phyloP scores from a whole-genome alignment of 1,284 basidiomycete genomes.

The Peniophora sp. region DNA sequence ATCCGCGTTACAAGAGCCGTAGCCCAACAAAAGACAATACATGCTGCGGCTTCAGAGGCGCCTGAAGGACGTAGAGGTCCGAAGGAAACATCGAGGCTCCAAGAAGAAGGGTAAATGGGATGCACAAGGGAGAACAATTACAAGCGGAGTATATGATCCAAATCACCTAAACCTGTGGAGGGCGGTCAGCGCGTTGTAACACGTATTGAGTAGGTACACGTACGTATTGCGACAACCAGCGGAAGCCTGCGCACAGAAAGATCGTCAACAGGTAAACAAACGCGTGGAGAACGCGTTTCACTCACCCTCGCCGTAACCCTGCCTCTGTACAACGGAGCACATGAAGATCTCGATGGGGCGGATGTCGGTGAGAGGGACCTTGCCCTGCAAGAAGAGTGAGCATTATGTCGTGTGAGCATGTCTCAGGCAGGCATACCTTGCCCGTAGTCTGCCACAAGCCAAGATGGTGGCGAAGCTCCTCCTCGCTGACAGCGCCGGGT shows the following conservation, averaged over 20 bases:
- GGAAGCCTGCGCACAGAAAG: conserved; percentile 57
- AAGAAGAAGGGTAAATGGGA: no score
- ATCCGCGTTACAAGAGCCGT: no score
- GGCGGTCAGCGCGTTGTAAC: conserved; percentile 2
- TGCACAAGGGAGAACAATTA: no score
- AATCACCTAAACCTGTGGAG: conserved; percentile 20
- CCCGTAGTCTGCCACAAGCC: conserved; percentile 98
- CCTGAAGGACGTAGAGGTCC: no score
- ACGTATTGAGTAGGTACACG: conserved; percentile 17
- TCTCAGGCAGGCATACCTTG: conserved; percentile 58
- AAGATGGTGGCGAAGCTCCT: conserved; percentile 92
- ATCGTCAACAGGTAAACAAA: conserved; percentile 6
- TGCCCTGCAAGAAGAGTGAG: conserved; percentile 55
- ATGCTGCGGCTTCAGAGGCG: no score
- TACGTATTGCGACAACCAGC: conserved; percentile 97
- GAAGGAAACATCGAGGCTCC: no score
- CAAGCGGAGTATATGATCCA: no score
- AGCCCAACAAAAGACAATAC: no score
- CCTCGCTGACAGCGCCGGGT: conserved; percentile 95
- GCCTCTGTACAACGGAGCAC: conserved; percentile 99
- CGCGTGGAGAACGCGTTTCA: background rate
- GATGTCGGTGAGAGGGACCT: conserved; percentile 94
- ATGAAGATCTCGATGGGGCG: conserved; percentile 99
- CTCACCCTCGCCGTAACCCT: conserved; percentile 94
- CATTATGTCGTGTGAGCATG: background rate